A percentile compares a stretch with the other conserved stretches of the same genome.
Evolutionary conservation across 352 stramenopile species (phyloP).

Genomic region (Phytopythium ostracodes): DNA sequence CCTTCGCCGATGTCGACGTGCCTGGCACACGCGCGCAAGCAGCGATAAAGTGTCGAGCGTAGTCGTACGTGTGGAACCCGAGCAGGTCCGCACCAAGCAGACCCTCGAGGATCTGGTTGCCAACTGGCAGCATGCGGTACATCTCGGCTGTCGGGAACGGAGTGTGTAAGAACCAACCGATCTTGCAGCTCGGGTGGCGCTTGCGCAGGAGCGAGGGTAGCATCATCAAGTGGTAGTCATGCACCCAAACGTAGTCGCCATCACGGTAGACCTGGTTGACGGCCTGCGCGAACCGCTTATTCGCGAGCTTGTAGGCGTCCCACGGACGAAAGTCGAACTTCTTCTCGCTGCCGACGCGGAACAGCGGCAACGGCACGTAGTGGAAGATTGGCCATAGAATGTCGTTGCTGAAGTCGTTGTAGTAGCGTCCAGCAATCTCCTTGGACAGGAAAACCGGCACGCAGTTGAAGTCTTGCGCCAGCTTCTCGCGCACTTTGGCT

Average conservation of each 20-base stretch:
- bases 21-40: conserved; percentile 72
- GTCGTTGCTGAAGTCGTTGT: conserved; percentile 92
- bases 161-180: conserved; percentile 89
- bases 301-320: conserved; percentile 86
- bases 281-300: conserved; percentile 78
- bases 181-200: conserved; percentile 64
- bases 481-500: conserved; percentile 71
- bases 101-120: conserved; percentile 72
- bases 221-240: conserved; percentile 90
- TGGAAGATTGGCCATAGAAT: conserved; percentile 91
- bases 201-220: conserved; percentile 73
- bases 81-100: conserved; percentile 78
- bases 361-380: conserved; percentile 87
- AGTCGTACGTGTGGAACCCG: conserved; percentile 87
- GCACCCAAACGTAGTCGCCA: conserved; percentile 85
- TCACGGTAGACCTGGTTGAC: conserved; percentile 77
- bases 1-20: conserved; percentile 70
- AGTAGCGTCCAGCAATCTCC: conserved; percentile 87
- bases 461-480: conserved; percentile 87
- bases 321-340: conserved; percentile 90
- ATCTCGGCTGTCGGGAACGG: conserved; percentile 85
- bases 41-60: conserved; percentile 81
- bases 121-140: conserved; percentile 81
- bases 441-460: conserved; percentile 88
- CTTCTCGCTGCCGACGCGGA: conserved; percentile 85